These are phyloP conservation scores for Speleostelium caveatum DNA, from an alignment of 78 protist species.

Conservation along the genomic window DNA sequence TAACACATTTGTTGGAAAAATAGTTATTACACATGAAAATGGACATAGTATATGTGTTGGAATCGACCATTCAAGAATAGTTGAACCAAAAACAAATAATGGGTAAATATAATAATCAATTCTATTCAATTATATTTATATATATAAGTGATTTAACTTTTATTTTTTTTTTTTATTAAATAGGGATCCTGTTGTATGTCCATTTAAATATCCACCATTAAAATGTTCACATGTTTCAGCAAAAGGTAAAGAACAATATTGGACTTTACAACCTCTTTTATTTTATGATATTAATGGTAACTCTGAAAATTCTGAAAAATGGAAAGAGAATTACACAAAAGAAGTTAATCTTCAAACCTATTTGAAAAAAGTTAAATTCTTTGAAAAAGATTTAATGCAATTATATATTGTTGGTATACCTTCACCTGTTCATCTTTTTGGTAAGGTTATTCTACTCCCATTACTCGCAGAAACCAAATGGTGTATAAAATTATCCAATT, in stretches of 20 bases:
- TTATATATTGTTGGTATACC: constrained; percentile 15
- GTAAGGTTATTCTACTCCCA: constrained; percentile 18
- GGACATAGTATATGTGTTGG: constrained; percentile 25
- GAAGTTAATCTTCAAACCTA: not conserved
- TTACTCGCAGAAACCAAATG: constrained; percentile 25
- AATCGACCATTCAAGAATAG: constrained; percentile 2
- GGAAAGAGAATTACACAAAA: constrained; percentile 12
- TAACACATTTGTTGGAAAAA: not conserved
- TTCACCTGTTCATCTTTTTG: constrained; percentile 3
- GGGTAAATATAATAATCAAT: too few species aligned
- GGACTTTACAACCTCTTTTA: constrained; percentile 23
- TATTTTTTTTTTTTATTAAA: too few species aligned
- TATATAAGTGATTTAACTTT: too few species aligned
- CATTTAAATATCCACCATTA: constrained; percentile 1
- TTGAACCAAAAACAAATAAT: not conserved
- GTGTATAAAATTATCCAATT: not conserved
- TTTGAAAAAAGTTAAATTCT: constrained; percentile 5
- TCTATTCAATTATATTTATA: too few species aligned
- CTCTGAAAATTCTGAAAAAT: constrained; percentile 7
- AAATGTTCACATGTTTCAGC: constrained; percentile 27
- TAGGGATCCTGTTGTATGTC: not conserved
- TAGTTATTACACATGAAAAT: not conserved
- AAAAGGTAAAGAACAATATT: not conserved
- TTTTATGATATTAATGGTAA: constrained; percentile 28
- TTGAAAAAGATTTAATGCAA: not conserved